Percentiles rank a stretch among this genome's conserved stretches.
phyloP scores from a whole-genome alignment of 306 rosid genomes.

The Malus fusca region DNA sequence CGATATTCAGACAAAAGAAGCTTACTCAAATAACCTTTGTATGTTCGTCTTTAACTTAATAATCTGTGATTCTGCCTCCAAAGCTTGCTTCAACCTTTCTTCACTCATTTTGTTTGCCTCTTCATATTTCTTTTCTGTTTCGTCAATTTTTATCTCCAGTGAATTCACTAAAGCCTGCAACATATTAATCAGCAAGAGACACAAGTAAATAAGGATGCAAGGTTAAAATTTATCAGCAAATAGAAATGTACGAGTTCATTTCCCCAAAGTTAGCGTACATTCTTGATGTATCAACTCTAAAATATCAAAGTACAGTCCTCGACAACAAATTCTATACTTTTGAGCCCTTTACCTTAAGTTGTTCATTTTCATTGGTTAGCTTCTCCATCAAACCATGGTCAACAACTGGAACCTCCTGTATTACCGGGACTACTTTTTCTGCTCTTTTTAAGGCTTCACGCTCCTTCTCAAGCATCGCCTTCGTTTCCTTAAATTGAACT shows the following conservation, averaged over 20 bases:
- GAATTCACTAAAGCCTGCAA: slow-evolving; percentile 84
- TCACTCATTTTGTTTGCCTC: slow-evolving; percentile 82
- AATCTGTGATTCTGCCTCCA: slow-evolving; percentile 91
- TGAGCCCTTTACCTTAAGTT: slow-evolving; percentile 71
- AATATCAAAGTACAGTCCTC: neutral
- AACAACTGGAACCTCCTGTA: slow-evolving; percentile 94
- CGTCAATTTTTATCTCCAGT: slow-evolving; percentile 81
- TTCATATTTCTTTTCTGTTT: slow-evolving; percentile 82
- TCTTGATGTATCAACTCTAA: neutral
- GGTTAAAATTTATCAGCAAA: neutral
- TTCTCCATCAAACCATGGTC: slow-evolving; percentile 71
- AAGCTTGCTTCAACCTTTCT: slow-evolving; percentile 92
- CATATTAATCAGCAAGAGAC: slow-evolving; percentile 22
- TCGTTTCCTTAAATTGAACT: slow-evolving; percentile 75
- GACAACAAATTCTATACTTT: slow-evolving; percentile 3
- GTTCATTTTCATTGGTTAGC: slow-evolving; percentile 81
- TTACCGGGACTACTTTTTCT: slow-evolving; percentile 54
- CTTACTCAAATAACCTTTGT: slow-evolving; percentile 63
- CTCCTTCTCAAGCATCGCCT: slow-evolving; percentile 66
- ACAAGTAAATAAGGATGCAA: slow-evolving; percentile 17
- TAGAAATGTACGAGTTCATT: neutral
- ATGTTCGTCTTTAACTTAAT: slow-evolving; percentile 82
- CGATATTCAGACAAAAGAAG: slow-evolving; percentile 13
- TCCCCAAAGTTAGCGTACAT: neutral
- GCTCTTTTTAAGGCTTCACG: slow-evolving; percentile 58